Percentiles rank a stretch among this genome's conserved stretches.
These are phyloP conservation scores for Penicillium janthinellum DNA, from an alignment of 2,329 filamentous ascomycete genomes.

Conservation along the genomic window DNA sequence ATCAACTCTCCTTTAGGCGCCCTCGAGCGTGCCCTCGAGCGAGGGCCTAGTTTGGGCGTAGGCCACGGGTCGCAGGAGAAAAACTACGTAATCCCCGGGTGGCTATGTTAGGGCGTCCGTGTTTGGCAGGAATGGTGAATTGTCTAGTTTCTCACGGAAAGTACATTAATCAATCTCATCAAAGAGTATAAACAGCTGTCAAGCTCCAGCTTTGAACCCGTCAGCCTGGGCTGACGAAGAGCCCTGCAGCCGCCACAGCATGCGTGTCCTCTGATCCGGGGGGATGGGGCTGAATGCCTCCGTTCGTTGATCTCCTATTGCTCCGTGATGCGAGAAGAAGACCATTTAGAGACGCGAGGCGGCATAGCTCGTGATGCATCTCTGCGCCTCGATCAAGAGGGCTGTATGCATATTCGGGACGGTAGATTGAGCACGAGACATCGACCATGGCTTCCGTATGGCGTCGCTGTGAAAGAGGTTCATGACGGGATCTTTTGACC, in stretches of 20 bases:
- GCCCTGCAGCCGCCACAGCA: slow-evolving; percentile 1
- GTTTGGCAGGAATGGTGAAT: too few species aligned
- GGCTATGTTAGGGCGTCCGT: too few species aligned
- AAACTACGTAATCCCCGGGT: too few species aligned
- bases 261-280: not conserved
- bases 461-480: not conserved
- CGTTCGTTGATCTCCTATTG: not conserved
- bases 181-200: not conserved
- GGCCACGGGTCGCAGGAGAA: too few species aligned
- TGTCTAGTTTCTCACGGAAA: too few species aligned
- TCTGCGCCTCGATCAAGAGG: slow-evolving; percentile 8
- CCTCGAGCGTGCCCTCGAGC: too few species aligned
- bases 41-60: too few species aligned
- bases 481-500: not conserved
- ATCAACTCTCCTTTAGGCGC: too few species aligned
- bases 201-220: not conserved
- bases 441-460: not conserved
- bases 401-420: not conserved
- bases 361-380: slow-evolving; percentile 11
- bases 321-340: slow-evolving; percentile 1
- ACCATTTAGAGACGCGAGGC: not conserved
- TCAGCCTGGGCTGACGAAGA: not conserved
- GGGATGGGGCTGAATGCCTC: not conserved
- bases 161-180: too few species aligned
- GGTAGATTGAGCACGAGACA: not conserved